These are phyloP conservation scores for Plasmopara muralis DNA, from an alignment of 352 stramenopile genomes.

Conservation along the genomic window DNA sequence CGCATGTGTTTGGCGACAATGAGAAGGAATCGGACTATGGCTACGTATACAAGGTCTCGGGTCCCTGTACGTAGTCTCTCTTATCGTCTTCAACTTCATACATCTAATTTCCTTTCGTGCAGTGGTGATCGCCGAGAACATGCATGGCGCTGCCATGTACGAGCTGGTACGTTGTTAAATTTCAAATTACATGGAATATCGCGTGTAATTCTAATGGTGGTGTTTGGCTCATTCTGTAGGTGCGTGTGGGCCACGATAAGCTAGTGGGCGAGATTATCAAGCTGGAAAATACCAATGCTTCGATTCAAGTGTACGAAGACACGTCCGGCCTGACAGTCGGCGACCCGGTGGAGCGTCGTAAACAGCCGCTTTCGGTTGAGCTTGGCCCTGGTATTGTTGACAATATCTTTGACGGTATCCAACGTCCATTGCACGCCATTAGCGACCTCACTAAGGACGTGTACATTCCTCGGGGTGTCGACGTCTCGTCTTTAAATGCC, in stretches of 20 bases:
- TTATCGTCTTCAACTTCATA: background rate
- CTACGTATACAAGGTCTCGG: constrained; percentile 99
- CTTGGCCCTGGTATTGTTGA: constrained; percentile 99
- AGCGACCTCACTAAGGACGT: constrained; percentile 91
- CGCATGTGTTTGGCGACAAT: constrained; percentile 80
- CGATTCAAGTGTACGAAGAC: constrained; percentile 99
- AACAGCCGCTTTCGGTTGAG: constrained; percentile 97
- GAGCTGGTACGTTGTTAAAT: constrained; percentile 55
- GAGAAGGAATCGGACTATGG: constrained; percentile 94
- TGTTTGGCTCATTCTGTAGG: constrained; percentile 52
- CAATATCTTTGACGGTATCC: constrained; percentile 99
- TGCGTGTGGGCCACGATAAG: constrained; percentile 98
- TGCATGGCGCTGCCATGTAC: constrained; percentile 98
- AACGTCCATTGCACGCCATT: constrained; percentile 97
- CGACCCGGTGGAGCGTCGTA: constrained; percentile 96
- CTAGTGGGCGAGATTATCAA: constrained; percentile 99
- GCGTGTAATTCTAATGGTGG: background rate
- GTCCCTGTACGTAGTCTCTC: constrained; percentile 78
- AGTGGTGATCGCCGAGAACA: constrained; percentile 99
- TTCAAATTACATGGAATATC: too few species aligned
- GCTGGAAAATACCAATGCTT: constrained; percentile 98
- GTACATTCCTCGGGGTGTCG: constrained; percentile 96
- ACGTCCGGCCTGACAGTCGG: constrained; percentile 97
- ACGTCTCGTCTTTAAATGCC: constrained; percentile 92
- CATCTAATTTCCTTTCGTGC: background rate